Percentiles rank a stretch among this genome's conserved stretches.
Conservation (phyloP, 2,329 filamentous ascomycete genomes). For the Fusarium floridanum region DNA sequence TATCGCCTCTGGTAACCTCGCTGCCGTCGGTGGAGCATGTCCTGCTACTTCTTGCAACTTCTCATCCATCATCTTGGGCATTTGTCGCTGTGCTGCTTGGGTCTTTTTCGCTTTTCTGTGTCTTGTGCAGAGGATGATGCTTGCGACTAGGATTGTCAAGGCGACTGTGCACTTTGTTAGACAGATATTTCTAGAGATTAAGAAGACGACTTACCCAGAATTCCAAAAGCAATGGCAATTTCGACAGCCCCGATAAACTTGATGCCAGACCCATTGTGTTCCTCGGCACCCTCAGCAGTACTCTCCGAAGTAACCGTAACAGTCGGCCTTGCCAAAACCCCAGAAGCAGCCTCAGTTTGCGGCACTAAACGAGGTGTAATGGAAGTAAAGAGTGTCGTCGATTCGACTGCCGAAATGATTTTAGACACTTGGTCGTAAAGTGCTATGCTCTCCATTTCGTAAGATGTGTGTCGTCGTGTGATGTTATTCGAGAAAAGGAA, state of each 20-base stretch:
- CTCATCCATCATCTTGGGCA: conserved; percentile 6
- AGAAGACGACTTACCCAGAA: conserved; percentile 20
- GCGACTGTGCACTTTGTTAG: not conserved
- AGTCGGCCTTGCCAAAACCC: not conserved
- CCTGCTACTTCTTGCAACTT: conserved; percentile 2
- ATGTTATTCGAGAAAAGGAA: not conserved
- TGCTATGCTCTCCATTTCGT: conserved; percentile 23
- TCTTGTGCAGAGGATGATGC: conserved; percentile 32
- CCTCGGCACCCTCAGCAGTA: not conserved
- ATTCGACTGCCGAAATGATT: conserved; percentile 38
- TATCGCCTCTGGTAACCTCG: conserved; percentile 15
- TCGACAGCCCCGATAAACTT: conserved; percentile 29
- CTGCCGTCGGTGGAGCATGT: not conserved
- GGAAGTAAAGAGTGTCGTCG: conserved; percentile 41
- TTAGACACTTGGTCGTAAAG: conserved; percentile 39
- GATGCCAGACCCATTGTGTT: not conserved
- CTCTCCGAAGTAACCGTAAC: conserved; percentile 30
- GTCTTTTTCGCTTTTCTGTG: conserved; percentile 34
- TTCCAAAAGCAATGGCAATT: conserved; percentile 40
- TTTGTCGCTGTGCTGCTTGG: not conserved
- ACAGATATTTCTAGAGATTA: not conserved
- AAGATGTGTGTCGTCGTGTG: not conserved
- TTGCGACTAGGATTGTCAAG: conserved; percentile 21
- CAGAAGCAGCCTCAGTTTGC: conserved; percentile 11
- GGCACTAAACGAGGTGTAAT: conserved; percentile 33